Evolutionary conservation across 148 eudicot genomes (phyloP).

Genomic region (Amaranthus palmeri): DNA sequence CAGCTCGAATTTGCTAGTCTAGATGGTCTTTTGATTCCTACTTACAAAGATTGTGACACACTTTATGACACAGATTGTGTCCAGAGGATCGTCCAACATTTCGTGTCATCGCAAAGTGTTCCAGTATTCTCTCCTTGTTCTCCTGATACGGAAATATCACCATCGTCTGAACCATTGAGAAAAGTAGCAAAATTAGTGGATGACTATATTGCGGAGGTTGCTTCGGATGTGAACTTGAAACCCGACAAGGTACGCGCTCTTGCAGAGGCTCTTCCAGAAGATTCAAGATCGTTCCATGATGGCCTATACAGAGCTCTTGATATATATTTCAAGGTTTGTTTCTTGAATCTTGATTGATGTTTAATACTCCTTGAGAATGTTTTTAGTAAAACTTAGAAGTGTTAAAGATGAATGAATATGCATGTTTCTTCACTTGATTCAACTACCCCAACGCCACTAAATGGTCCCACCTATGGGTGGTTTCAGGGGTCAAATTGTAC

Average conservation of each 20-base stretch:
- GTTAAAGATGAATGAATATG: too few species aligned
- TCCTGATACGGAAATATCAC: constrained; percentile 44
- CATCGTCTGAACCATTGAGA: constrained; percentile 50
- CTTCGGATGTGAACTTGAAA: constrained; percentile 88
- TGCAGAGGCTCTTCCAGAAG: constrained; percentile 80
- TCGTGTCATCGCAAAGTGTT: constrained; percentile 36
- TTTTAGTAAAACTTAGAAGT: too few species aligned
- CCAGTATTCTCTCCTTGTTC: constrained; percentile 48
- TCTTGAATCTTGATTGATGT: too few species aligned
- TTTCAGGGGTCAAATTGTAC: too few species aligned
- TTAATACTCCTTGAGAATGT: too few species aligned
- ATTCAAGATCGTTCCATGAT: constrained; percentile 81
- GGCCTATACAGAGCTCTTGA: constrained; percentile 90
- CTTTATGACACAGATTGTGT: constrained; percentile 76
- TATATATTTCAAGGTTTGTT: constrained; percentile 79
- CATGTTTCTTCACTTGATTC: too few species aligned
- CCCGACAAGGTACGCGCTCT: constrained; percentile 65
- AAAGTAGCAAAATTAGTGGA: constrained; percentile 79
- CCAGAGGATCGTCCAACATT: constrained; percentile 68
- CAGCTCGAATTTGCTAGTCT: constrained; percentile 75
- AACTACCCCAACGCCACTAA: too few species aligned
- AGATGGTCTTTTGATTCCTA: constrained; percentile 78
- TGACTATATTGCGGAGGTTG: constrained; percentile 85
- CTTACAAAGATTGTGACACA: constrained; percentile 72
- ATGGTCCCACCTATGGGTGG: too few species aligned